Base-by-base conservation (phyloP, 2,329 filamentous ascomycete genomes). In the Sphaerulina populicola region DNA sequence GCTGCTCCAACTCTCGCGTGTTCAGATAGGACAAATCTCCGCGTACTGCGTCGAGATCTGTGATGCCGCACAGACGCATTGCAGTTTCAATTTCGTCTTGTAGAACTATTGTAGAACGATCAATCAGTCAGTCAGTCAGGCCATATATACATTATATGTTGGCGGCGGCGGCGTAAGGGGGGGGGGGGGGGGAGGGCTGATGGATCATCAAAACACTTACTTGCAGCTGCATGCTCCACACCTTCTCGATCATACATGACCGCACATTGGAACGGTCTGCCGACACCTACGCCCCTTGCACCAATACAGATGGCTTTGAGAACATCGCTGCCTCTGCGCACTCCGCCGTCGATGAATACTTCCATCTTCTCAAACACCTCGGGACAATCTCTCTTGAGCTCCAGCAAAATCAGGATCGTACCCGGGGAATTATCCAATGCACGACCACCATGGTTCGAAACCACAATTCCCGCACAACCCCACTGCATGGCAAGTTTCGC, bases 281-380 rank as follows among this genome's bases (percentile, higher is more conserved):
- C 83, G 11, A 86, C 69, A 0, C 81, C 81, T 0, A 72, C 81
- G 0, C 77, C 81, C 52, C 69, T 79, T 0, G 81, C 82, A 0
- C 83, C 82, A 0, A 86, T 68, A 46, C 79, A 81, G 10, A 86
- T 60, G 0, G 81, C 81, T 64, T 86, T 86, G 58, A 86, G 72
- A 2, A 86, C 76, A 61, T 86, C 83, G 0, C 79, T 79, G 0
- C 83, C 83, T 18, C 82, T 69, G 12, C 74, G 72, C 21, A 86
- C 73, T 0, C 83, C 82, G 0, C 82, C 81, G 55, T 86, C 82
- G 6, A 86, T 68, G 49, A 76, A 79, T 0, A 86, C 76, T 56
- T 84, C 79, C 67, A 85, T 72, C 52, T 68, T 69, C 30, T 76
- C 73, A 43, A 85, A 80, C 0, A 86, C 71, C 51, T 79, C 72